A percentile compares a stretch with the other conserved stretches of the same genome.
Evolutionary conservation across 1,139 yeast species (phyloP).

Genomic region (Zygoascus hellenicus): DNA sequence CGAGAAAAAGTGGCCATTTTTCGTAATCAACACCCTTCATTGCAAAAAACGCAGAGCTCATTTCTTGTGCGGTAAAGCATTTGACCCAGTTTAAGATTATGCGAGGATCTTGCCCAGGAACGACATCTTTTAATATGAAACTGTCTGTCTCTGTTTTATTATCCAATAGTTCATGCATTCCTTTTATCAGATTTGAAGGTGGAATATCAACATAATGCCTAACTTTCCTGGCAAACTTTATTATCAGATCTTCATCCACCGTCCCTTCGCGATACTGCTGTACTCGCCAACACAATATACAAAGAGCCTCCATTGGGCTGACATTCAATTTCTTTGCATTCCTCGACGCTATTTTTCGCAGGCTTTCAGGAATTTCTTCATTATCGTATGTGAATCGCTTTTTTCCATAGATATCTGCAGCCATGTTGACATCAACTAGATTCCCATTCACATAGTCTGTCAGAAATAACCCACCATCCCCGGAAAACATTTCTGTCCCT

Average conservation of each 20-base stretch:
- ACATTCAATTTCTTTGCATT: not conserved
- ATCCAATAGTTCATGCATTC: not conserved
- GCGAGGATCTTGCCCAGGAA: not conserved
- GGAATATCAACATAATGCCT: too few species aligned
- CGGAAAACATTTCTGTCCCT: not conserved
- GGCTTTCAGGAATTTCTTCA: constrained; percentile 12
- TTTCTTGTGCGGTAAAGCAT: constrained; percentile 20
- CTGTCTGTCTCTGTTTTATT: not conserved
- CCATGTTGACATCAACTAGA: constrained; percentile 12
- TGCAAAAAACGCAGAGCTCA: constrained; percentile 20
- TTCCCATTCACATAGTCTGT: constrained; percentile 14
- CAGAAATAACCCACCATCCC: constrained; percentile 8
- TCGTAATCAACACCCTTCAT: constrained; percentile 17
- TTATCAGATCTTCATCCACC: not conserved
- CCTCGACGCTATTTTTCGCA: not conserved
- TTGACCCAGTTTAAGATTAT: constrained; percentile 19
- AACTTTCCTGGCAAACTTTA: not conserved
- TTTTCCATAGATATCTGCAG: constrained; percentile 5
- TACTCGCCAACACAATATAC: constrained; percentile 14
- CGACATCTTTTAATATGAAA: not conserved
- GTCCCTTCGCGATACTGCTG: constrained; percentile 2
- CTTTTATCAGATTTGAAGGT: not conserved
- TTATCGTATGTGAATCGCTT: constrained; percentile 10
- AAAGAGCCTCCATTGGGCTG: constrained; percentile 14
- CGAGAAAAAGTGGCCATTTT: constrained; percentile 30